These are phyloP conservation scores for Aegilops bicornis DNA, from an alignment of 176 grass and related monocot genomes.

Conservation along the genomic window DNA sequence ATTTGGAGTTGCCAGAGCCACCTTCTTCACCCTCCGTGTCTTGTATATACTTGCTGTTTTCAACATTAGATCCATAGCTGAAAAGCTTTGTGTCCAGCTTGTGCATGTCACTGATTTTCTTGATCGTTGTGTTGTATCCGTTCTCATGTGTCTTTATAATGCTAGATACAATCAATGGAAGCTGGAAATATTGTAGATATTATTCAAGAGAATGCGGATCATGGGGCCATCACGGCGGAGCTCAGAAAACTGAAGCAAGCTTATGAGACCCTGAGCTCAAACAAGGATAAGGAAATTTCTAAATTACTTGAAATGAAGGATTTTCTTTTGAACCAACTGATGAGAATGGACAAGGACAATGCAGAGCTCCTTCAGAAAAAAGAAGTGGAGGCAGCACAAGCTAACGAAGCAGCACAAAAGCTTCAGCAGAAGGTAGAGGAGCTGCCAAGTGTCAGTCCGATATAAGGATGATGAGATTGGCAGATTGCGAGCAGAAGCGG, in stretches of 20 bases:
- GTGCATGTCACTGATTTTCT: neutral
- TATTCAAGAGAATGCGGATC: neutral
- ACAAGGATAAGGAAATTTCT: constrained; percentile 48
- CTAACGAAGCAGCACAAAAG: neutral
- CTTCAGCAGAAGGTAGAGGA: constrained; percentile 28
- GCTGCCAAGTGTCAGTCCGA: constrained; percentile 14
- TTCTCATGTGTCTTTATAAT: neutral
- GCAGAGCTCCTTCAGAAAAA: too few species aligned
- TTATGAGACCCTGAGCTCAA: constrained; percentile 35
- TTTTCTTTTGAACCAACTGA: too few species aligned
- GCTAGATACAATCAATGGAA: constrained; percentile 36
- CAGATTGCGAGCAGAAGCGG: neutral
- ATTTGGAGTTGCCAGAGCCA: constrained; percentile 25
- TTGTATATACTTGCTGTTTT: neutral
- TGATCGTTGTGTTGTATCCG: neutral
- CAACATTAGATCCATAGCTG: neutral
- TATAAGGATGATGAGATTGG: constrained; percentile 15
- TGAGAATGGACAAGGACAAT: too few species aligned
- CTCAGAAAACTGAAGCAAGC: constrained; percentile 41
- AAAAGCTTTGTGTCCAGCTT: neutral
- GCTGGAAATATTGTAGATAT: neutral
- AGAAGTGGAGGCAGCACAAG: constrained; percentile 19
- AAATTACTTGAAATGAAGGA: neutral
- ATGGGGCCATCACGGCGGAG: constrained; percentile 8
- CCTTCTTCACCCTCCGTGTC: too few species aligned